Conservation (phyloP, 768 basidiomycete genomes). For the Podaxis sp. region DNA sequence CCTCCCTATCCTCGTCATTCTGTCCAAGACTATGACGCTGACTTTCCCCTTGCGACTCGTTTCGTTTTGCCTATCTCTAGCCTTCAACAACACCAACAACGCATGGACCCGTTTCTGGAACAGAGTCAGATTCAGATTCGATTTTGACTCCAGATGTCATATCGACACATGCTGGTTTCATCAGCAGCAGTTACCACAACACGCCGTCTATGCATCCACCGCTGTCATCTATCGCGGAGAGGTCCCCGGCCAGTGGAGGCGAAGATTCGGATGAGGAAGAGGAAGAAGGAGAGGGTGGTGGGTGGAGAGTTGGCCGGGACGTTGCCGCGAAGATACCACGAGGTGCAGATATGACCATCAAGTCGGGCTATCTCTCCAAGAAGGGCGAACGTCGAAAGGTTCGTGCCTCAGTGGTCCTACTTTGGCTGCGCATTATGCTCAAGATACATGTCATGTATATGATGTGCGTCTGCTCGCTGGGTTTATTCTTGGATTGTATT, state of each 20-base stretch:
- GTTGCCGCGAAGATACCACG: slow-evolving; percentile 35
- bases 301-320: slow-evolving; percentile 43
- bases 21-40: no score
- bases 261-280: slow-evolving; percentile 82
- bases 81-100: background rate
- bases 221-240: slow-evolving; percentile 77
- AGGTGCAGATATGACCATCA: slow-evolving; percentile 72
- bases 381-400: slow-evolving; percentile 98
- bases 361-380: slow-evolving; percentile 95
- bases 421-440: background rate
- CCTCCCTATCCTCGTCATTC: no score
- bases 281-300: slow-evolving; percentile 52
- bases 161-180: slow-evolving; percentile 1
- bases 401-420: slow-evolving; percentile 22
- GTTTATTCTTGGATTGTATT: slow-evolving; percentile 11
- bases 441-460: background rate
- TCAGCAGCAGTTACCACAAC: slow-evolving; percentile 1
- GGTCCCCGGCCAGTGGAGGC: slow-evolving; percentile 57
- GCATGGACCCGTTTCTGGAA: slow-evolving; percentile 55
- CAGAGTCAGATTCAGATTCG: slow-evolving; percentile 87
- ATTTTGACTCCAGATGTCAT: slow-evolving; percentile 54
- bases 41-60: no score
- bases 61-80: slow-evolving; percentile 14
- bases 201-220: slow-evolving; percentile 46
- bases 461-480: background rate